Percentiles rank a stretch among this genome's conserved stretches.
These are phyloP conservation scores for Arthrobotrys pseudoclavata DNA, from an alignment of 2,329 filamentous ascomycete species.

Conservation along the genomic window DNA sequence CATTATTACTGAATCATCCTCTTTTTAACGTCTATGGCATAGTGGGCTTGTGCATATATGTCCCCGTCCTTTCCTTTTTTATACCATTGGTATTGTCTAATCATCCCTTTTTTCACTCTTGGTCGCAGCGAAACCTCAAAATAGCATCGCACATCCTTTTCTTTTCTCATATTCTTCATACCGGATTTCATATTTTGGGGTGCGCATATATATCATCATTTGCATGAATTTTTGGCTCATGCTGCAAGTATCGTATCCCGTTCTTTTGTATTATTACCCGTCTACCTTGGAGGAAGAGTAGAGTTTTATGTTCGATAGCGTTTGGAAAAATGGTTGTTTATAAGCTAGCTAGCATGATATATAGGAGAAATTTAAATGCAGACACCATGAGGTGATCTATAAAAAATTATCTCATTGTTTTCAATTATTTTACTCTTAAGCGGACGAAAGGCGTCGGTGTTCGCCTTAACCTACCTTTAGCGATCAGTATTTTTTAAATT, in stretches of 20 bases:
- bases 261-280: background rate
- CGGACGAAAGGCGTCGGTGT: background rate
- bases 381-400: too few species aligned
- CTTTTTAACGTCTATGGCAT: slow-evolving; percentile 17
- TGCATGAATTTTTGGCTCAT: background rate
- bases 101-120: background rate
- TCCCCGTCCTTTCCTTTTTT: background rate
- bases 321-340: background rate
- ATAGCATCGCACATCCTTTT: background rate
- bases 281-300: background rate
- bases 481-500: background rate
- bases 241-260: background rate
- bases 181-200: background rate
- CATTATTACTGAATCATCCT: slow-evolving; percentile 40
- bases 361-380: background rate
- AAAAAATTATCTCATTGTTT: too few species aligned
- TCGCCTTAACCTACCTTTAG: slow-evolving; percentile 19
- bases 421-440: too few species aligned
- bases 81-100: slow-evolving; percentile 19
- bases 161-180: background rate
- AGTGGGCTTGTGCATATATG: background rate
- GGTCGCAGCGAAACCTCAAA: background rate
- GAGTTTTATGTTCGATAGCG: background rate
- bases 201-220: background rate
- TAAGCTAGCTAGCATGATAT: background rate